Evolutionary conservation across 176 grass and related monocot species (phyloP).

Genomic region (Thinopyrum elongatum): DNA sequence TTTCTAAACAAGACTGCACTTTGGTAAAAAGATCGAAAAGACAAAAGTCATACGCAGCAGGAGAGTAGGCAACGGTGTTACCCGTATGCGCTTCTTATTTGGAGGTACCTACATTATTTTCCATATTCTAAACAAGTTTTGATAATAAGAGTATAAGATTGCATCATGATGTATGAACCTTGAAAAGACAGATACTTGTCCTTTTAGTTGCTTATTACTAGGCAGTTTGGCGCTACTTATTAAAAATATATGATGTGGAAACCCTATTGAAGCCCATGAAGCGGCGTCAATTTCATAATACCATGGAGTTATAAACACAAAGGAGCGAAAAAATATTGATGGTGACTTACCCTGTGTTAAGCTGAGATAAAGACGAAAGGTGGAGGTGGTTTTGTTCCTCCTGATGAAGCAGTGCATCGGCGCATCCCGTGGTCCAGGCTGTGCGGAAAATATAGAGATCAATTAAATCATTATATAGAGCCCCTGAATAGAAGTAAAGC

Average conservation of each 20-base stretch:
- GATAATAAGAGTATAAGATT: conserved; percentile 21
- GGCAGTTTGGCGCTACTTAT: not conserved
- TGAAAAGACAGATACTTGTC: not conserved
- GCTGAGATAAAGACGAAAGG: conserved; percentile 78
- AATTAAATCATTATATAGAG: not conserved
- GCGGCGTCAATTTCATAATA: not conserved
- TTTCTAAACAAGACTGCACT: conserved; percentile 25
- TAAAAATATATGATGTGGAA: not conserved
- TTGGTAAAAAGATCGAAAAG: not conserved
- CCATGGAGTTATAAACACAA: not conserved
- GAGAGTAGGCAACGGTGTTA: not conserved
- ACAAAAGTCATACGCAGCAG: not conserved
- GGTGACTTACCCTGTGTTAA: conserved; percentile 64
- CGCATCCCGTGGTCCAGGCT: conserved; percentile 77
- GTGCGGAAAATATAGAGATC: not conserved
- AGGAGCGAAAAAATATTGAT: not conserved
- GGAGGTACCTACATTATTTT: not conserved
- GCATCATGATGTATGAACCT: not conserved
- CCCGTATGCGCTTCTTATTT: not conserved
- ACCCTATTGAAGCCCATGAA: not conserved
- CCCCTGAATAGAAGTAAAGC: not conserved
- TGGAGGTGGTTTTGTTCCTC: conserved; percentile 89
- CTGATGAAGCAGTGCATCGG: conserved; percentile 93
- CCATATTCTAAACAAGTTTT: conserved; percentile 2
- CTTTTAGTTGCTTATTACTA: conserved; percentile 12